phyloP scores from a whole-genome alignment of 192 early-diverging fungal genomes.

The Coemansia sp. region DNA sequence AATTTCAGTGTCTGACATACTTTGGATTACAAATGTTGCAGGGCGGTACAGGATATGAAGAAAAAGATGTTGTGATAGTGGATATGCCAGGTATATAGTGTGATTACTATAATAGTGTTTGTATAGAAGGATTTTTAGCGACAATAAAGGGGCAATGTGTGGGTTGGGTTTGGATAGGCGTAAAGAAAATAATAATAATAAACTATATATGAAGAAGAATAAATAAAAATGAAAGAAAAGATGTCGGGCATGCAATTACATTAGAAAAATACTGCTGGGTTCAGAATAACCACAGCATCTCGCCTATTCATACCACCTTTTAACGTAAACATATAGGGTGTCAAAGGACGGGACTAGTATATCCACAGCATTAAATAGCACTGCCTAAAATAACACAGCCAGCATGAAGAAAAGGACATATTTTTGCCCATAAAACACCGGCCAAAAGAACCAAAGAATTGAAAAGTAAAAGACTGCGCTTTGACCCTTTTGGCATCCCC shows the following conservation, averaged over 20 bases:
- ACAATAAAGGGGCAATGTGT: too few species aligned
- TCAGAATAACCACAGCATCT: neutral
- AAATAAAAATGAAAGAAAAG: neutral
- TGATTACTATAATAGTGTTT: too few species aligned
- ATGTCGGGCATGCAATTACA: neutral
- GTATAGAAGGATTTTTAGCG: too few species aligned
- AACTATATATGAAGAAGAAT: too few species aligned
- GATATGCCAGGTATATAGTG: neutral
- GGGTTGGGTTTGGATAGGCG: too few species aligned
- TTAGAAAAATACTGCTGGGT: neutral
- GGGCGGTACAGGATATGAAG: neutral
- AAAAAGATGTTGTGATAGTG: neutral
- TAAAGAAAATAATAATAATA: too few species aligned
- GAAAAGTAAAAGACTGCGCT: neutral
- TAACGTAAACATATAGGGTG: neutral
- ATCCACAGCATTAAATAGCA: too few species aligned
- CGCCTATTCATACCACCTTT: neutral
- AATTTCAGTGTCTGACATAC: neutral
- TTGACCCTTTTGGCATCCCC: neutral
- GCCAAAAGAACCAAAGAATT: neutral
- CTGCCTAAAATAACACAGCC: neutral
- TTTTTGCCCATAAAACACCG: too few species aligned
- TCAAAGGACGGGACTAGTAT: neutral
- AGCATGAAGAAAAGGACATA: neutral
- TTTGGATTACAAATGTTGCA: neutral